Conservation (phyloP, 805 yeast genomes). For the Teunomyces gatunensis region DNA sequence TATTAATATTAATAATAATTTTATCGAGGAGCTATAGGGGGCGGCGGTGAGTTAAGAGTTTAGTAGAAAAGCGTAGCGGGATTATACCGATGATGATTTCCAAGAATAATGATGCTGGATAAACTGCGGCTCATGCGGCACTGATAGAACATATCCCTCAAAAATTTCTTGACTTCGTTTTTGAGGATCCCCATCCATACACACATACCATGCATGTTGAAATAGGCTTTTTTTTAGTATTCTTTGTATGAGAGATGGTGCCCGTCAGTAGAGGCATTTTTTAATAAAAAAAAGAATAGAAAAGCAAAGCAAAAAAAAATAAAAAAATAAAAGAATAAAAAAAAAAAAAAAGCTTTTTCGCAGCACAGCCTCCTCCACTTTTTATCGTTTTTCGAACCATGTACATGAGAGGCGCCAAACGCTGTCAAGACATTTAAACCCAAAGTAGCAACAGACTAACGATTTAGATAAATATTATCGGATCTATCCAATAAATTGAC, state of each 20-base stretch:
- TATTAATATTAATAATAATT: too few relatives aligned
- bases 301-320: background rate
- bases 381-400: background rate
- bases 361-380: constrained; percentile 3
- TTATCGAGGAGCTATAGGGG: too few relatives aligned
- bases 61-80: background rate
- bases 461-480: background rate
- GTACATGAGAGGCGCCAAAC: background rate
- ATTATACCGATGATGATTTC: background rate
- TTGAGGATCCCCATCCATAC: background rate
- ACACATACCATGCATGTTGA: too few relatives aligned
- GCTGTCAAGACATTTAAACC: background rate
- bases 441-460: background rate
- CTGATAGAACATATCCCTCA: background rate
- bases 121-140: background rate
- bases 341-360: background rate
- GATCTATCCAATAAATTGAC: background rate
- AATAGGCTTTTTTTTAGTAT: background rate
- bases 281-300: background rate
- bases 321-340: too few relatives aligned
- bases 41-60: too few relatives aligned
- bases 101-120: background rate
- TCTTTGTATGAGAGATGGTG: background rate
- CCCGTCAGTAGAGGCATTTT: background rate
- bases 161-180: background rate